Evolutionary conservation across 257 asterid species (phyloP).

Genomic region (Petunia axillaris): DNA sequence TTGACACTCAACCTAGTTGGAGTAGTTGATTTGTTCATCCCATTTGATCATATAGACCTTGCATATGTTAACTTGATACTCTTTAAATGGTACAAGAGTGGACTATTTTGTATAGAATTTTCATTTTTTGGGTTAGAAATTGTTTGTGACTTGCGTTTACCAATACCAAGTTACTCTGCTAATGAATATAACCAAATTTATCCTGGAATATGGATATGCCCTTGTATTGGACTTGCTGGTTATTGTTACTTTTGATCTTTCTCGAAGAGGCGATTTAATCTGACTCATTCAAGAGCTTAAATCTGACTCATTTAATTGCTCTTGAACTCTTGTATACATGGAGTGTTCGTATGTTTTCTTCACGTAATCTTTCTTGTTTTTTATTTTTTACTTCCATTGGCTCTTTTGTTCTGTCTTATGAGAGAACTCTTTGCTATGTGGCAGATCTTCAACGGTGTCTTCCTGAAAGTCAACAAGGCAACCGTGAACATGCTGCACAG

Average conservation of each 20-base stretch:
- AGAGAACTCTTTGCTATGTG: not conserved
- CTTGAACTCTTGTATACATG: not conserved
- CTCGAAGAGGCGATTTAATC: not conserved
- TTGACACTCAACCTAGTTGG: not conserved
- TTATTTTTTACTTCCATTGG: not conserved
- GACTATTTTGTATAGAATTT: not conserved
- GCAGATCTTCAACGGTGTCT: slow-evolving; percentile 77
- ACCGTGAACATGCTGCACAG: slow-evolving; percentile 72
- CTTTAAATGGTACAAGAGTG: not conserved
- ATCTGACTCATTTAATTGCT: not conserved
- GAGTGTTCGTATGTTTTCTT: not conserved
- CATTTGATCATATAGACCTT: not conserved
- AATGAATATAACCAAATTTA: not conserved
- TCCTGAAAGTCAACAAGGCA: slow-evolving; percentile 76
- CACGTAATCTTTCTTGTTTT: not conserved
- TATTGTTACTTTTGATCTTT: not conserved
- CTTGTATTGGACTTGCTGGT: not conserved
- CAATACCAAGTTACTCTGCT: not conserved
- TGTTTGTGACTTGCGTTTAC: not conserved
- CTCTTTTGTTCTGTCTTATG: not conserved
- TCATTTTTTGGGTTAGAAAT: too few relatives aligned
- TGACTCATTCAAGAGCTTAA: not conserved
- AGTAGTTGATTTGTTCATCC: not conserved
- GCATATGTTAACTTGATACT: not conserved
- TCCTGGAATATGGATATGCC: not conserved